phyloP scores from a whole-genome alignment of 352 stramenopile species.

The Pythium oligandrum region DNA sequence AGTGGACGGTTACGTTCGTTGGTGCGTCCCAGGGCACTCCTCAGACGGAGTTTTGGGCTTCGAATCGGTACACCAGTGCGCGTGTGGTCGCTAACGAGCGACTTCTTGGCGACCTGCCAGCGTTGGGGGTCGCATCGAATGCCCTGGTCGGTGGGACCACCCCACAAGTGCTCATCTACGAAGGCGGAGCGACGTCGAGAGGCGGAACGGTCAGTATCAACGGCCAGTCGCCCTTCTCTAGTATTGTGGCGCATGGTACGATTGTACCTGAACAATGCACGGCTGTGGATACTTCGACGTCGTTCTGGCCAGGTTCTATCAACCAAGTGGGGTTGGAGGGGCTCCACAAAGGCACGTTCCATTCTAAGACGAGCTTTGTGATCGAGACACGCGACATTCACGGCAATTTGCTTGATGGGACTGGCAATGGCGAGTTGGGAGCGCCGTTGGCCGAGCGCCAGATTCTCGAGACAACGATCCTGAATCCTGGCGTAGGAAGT shows the following conservation, averaged over 20 bases:
- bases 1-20: slow-evolving; percentile 68
- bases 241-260: slow-evolving; percentile 46
- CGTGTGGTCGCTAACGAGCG: slow-evolving; percentile 37
- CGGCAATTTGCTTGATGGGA: slow-evolving; percentile 88
- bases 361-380: slow-evolving; percentile 76
- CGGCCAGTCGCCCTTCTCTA: slow-evolving; percentile 50
- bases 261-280: slow-evolving; percentile 67
- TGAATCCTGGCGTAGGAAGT: slow-evolving; percentile 17
- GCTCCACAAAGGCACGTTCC: slow-evolving; percentile 59
- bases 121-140: slow-evolving; percentile 18
- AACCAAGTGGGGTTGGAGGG: slow-evolving; percentile 54
- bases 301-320: slow-evolving; percentile 53
- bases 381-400: slow-evolving; percentile 92
- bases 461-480: slow-evolving; percentile 85
- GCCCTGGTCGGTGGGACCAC: slow-evolving; percentile 29
- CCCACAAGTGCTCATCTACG: slow-evolving; percentile 27
- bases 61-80: slow-evolving; percentile 37
- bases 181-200: slow-evolving; percentile 26
- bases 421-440: slow-evolving; percentile 42
- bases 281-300: slow-evolving; percentile 45
- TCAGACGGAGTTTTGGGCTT: slow-evolving; percentile 71
- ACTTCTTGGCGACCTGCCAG: slow-evolving; percentile 52
- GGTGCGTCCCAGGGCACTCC: slow-evolving; percentile 26
- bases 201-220: slow-evolving; percentile 25
- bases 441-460: slow-evolving; percentile 84